Base-by-base conservation (phyloP, 2,329 filamentous ascomycete genomes). In the Stagonosporopsis tanaceti region DNA sequence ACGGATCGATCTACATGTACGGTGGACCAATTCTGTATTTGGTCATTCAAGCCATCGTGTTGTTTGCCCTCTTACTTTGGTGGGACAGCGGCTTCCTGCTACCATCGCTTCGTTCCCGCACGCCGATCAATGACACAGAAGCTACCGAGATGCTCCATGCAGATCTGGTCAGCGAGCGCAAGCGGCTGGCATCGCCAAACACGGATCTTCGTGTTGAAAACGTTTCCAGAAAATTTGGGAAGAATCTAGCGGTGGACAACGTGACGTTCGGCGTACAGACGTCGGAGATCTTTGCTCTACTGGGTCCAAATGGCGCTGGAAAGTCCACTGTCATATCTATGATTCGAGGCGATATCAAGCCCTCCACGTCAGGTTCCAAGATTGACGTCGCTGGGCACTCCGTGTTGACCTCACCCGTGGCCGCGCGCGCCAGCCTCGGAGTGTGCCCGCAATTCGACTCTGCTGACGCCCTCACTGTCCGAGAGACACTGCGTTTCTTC, bases 221-320 rank as follows among this genome's bases (percentile, higher is more conserved):
- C 68, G 80, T 96, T 1, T 91, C 87, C 27, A 96, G 96, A 73
- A 81, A 84, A 0, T 97, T 96, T 66, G 85, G 87, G 11, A 60
- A 61, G 24, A 64, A 66, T 27, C 45, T 65, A 0, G 93, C 91
- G 1, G 92, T 97, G 8, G 88, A 96, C 63, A 90, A 96, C 65
- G 84, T 95, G 39, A 91, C 89, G 0, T 96, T 97, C 68, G 89
- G 89, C 22, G 88, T 97, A 32, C 83, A 85, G 27, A 85, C 85
- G 24, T 89, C 90, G 45, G 90, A 97, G 72, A 89, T 96, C 1
- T 96, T 96, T 76, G 92, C 92, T 0, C 82, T 97, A 0, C 84
- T 97, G 0, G 93, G 93, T 0, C 93, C 93, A 9, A 97, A 97
- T 71, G 93, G 93, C 20, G 93, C 93, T 0, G 93, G 93, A 47